phyloP scores from a whole-genome alignment of 441 rosid genomes.

The Dalechampia spathulata region DNA sequence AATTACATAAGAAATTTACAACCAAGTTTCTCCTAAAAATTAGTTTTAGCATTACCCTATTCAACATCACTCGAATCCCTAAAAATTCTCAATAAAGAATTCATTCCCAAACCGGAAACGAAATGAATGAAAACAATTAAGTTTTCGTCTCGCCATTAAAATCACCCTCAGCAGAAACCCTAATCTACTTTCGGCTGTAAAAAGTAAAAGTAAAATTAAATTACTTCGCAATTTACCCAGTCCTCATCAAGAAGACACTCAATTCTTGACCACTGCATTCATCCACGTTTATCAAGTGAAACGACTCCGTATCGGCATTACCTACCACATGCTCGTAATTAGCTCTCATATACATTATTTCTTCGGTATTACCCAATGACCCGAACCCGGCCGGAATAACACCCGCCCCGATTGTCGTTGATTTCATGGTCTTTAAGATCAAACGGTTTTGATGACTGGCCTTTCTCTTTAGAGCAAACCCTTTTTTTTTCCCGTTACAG shows the following conservation, averaged over 20 bases:
- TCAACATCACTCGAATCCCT: not conserved
- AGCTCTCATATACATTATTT: slow-evolving; percentile 75
- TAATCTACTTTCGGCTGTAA: not conserved
- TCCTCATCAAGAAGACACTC: slow-evolving; percentile 71
- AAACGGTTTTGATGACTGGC: slow-evolving; percentile 32
- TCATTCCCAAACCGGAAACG: not conserved
- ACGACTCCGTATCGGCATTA: slow-evolving; percentile 66
- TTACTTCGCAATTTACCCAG: slow-evolving; percentile 9
- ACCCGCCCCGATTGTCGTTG: slow-evolving; percentile 69
- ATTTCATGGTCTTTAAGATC: slow-evolving; percentile 62
- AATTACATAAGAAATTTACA: too few species aligned
- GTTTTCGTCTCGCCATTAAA: slow-evolving; percentile 8
- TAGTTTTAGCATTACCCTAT: not conserved
- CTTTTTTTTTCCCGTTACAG: slow-evolving; percentile 60
- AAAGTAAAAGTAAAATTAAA: not conserved
- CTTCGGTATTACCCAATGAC: slow-evolving; percentile 39
- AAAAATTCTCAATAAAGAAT: slow-evolving; percentile 19
- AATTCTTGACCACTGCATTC: slow-evolving; percentile 64
- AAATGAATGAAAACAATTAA: slow-evolving; percentile 15
- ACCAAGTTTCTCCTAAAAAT: too few species aligned
- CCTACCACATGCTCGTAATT: slow-evolving; percentile 73
- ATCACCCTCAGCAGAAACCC: slow-evolving; percentile 6
- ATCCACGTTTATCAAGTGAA: slow-evolving; percentile 65
- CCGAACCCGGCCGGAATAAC: slow-evolving; percentile 48
- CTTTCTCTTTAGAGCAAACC: slow-evolving; percentile 51